phyloP scores from a whole-genome alignment of 1,139 yeast species.

The Candida anutae region DNA sequence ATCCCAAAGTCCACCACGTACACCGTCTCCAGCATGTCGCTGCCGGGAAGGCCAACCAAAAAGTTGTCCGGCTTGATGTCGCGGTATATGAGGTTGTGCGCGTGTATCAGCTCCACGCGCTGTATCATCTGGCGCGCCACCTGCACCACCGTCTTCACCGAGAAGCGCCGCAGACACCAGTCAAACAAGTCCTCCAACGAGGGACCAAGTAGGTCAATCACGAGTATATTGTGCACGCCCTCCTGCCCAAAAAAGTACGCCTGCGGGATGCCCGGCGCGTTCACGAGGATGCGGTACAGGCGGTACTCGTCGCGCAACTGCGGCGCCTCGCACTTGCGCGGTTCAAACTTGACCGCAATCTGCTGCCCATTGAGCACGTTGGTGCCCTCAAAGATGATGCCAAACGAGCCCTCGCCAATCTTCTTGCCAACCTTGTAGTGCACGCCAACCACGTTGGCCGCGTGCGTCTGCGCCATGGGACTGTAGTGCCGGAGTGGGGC shows the following conservation, averaged over 20 bases:
- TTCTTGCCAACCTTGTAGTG: slow-evolving; percentile 78
- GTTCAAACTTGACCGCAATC: slow-evolving; percentile 77
- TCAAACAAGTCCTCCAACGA: slow-evolving; percentile 73
- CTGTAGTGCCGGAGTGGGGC: no score
- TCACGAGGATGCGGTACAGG: slow-evolving; percentile 58
- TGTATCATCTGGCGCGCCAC: slow-evolving; percentile 71
- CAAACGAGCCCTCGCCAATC: slow-evolving; percentile 82
- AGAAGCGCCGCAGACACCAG: slow-evolving; percentile 70
- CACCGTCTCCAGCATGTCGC: slow-evolving; percentile 51
- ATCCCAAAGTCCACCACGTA: slow-evolving; percentile 49
- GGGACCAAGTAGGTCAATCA: slow-evolving; percentile 69
- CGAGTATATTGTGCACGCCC: slow-evolving; percentile 67
- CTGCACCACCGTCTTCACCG: slow-evolving; percentile 65
- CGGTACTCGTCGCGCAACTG: slow-evolving; percentile 73
- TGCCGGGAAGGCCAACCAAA: slow-evolving; percentile 60
- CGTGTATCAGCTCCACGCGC: slow-evolving; percentile 59
- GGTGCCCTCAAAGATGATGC: slow-evolving; percentile 75
- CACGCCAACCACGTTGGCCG: slow-evolving; percentile 60
- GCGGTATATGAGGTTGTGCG: slow-evolving; percentile 62
- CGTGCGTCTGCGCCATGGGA: slow-evolving; percentile 20
- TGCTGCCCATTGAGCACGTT: slow-evolving; percentile 67
- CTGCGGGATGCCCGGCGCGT: slow-evolving; percentile 58
- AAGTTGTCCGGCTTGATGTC: slow-evolving; percentile 77
- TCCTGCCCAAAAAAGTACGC: slow-evolving; percentile 79
- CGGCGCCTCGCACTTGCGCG: slow-evolving; percentile 74